Conservation (phyloP, 2,329 filamentous ascomycete genomes). For the Colletotrichum tofieldiae region DNA sequence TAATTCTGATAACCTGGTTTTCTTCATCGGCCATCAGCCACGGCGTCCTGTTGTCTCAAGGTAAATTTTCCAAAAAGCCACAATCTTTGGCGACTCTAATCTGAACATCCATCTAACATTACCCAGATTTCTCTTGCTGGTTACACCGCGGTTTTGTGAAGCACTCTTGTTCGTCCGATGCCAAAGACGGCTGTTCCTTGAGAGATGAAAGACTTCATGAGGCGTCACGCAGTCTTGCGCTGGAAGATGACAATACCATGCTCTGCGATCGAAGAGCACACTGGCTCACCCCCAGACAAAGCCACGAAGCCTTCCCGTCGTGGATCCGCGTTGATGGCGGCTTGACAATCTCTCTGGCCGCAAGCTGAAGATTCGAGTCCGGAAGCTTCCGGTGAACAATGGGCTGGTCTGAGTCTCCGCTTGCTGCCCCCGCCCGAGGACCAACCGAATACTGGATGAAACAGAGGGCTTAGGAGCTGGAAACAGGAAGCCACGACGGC, state of each 20-base stretch:
- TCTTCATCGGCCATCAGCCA: conserved; percentile 21
- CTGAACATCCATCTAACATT: not conserved
- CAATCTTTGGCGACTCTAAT: not conserved
- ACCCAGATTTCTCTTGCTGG: not conserved
- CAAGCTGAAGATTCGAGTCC: conserved; percentile 12
- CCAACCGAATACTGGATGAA: conserved; percentile 20
- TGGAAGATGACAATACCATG: conserved; percentile 9
- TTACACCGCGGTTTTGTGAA: not conserved
- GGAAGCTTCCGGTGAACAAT: conserved; percentile 9
- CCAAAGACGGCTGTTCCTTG: not conserved
- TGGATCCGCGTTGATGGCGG: conserved; percentile 1
- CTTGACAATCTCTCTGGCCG: conserved; percentile 13
- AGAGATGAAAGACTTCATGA: not conserved
- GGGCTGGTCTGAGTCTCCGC: conserved; percentile 2
- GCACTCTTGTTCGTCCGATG: not conserved
- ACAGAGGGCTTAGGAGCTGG: conserved; percentile 22
- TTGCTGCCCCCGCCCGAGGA: not conserved
- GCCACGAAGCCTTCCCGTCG: conserved; percentile 12
- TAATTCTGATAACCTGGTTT: conserved; percentile 34
- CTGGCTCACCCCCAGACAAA: conserved; percentile 32
- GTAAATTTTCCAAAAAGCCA: not conserved
- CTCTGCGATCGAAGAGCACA: not conserved
- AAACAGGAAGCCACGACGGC: conserved; percentile 39
- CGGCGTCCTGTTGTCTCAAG: conserved; percentile 28
- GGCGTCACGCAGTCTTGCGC: not conserved